phyloP scores from a whole-genome alignment of 495 filamentous ascomycete genomes.

The Hypoxylon fuscum region DNA sequence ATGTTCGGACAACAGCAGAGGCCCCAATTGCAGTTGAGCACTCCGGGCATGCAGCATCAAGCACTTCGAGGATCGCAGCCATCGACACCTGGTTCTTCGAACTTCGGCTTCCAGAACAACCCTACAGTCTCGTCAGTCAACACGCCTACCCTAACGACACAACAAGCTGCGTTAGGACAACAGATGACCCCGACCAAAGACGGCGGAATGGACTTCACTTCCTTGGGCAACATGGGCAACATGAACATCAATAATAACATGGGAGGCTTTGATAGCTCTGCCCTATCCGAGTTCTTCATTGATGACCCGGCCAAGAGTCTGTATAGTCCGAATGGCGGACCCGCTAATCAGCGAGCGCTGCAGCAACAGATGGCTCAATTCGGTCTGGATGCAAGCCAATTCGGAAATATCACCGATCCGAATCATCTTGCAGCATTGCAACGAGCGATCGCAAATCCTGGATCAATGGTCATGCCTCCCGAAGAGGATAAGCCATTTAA shows the following conservation, averaged over 20 bases:
- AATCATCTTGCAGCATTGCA: conserved; percentile 77
- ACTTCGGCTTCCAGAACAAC: conserved; percentile 85
- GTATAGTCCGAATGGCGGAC: conserved; percentile 83
- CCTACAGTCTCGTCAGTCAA: conserved; percentile 98
- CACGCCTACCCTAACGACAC: conserved; percentile 83
- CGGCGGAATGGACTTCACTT: conserved; percentile 68
- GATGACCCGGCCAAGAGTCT: conserved; percentile 95
- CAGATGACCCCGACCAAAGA: conserved; percentile 45
- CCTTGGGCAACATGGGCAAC: conserved; percentile 61
- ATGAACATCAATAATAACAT: conserved; percentile 64
- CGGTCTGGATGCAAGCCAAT: conserved; percentile 70
- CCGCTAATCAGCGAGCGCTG: conserved; percentile 66
- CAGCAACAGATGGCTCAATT: conserved; percentile 72
- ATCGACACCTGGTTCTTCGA: conserved; percentile 79
- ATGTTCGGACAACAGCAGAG: conserved; percentile 80
- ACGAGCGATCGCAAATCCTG: conserved; percentile 68
- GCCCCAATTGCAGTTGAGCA: conserved; percentile 77
- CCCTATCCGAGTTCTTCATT: conserved; percentile 69
- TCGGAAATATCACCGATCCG: conserved; percentile 77
- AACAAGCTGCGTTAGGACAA: conserved; percentile 53
- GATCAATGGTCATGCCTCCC: conserved; percentile 60
- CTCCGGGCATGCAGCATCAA: conserved; percentile 72
- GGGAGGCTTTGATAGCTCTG: conserved; percentile 46
- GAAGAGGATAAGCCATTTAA: conserved; percentile 94
- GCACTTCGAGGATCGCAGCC: conserved; percentile 87